Conservation (phyloP, 2,329 filamentous ascomycete genomes). For the Colletotrichum sp. region DNA sequence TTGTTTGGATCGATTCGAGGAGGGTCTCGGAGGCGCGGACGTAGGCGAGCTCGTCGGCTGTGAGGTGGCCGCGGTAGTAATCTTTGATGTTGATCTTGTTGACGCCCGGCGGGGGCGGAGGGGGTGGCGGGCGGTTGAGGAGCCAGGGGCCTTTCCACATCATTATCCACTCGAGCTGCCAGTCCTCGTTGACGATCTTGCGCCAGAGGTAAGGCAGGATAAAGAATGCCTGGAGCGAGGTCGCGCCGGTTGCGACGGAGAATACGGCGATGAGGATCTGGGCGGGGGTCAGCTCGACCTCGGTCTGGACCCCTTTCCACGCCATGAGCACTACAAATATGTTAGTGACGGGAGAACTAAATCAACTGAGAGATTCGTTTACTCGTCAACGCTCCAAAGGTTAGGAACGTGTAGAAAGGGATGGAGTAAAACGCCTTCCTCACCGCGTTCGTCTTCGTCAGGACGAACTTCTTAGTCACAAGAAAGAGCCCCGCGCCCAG, state of each 20-base stretch:
- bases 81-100: constrained; percentile 49
- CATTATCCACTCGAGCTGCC: constrained; percentile 54
- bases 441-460: constrained; percentile 33
- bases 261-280: constrained; percentile 43
- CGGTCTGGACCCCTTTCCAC: constrained; percentile 39
- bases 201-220: constrained; percentile 59
- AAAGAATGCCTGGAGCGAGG: constrained; percentile 48
- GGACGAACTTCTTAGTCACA: constrained; percentile 36
- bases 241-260: constrained; percentile 45
- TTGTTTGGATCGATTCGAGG: constrained; percentile 35
- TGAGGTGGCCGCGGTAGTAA: constrained; percentile 56
- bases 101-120: constrained; percentile 40
- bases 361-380: no score
- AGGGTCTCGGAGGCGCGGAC: constrained; percentile 38
- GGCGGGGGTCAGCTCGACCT: constrained; percentile 24
- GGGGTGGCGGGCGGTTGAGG: constrained; percentile 40
- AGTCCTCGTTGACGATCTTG: constrained; percentile 55
- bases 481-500: constrained; percentile 37
- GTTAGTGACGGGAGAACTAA: no score
- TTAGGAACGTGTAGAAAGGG: constrained; percentile 42
- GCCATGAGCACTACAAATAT: no score
- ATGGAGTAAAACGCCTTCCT: constrained; percentile 36
- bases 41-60: constrained; percentile 46
- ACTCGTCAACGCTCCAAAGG: constrained; percentile 39
- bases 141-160: constrained; percentile 52